Conservation (phyloP, 495 filamentous ascomycete species). For the Chaetomium fimeti region DNA sequence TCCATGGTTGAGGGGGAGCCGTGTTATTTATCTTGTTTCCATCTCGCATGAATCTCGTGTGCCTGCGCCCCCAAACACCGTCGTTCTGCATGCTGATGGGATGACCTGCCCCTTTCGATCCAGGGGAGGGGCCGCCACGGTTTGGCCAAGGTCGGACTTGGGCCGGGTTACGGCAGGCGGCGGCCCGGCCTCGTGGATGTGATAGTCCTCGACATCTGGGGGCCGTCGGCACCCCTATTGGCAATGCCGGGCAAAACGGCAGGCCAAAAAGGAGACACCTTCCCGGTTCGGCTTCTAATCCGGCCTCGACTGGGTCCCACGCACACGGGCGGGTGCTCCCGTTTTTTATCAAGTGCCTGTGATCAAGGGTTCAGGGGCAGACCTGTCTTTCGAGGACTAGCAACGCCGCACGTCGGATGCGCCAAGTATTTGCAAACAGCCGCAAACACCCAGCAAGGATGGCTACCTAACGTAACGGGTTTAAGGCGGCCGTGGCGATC, state of each 20-base stretch:
- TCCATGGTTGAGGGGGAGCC: constrained; percentile 3
- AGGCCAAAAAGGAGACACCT: constrained; percentile 30
- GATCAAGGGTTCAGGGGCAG: neutral
- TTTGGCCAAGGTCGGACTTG: neutral
- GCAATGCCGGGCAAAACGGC: constrained; percentile 16
- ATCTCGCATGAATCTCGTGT: neutral
- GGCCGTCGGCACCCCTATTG: constrained; percentile 12
- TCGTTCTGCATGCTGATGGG: neutral
- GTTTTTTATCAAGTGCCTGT: neutral
- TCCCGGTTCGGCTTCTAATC: constrained; percentile 30
- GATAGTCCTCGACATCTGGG: neutral
- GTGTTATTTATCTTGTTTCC: constrained; percentile 20
- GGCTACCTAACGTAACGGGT: constrained; percentile 22
- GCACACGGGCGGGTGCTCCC: constrained; percentile 29
- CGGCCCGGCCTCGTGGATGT: neutral
- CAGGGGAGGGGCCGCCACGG: neutral
- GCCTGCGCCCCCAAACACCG: neutral
- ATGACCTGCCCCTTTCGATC: constrained; percentile 15
- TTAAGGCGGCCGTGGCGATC: constrained; percentile 18
- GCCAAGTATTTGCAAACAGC: constrained; percentile 18
- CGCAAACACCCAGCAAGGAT: neutral
- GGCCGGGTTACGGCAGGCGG: neutral
- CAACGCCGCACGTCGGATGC: constrained; percentile 11
- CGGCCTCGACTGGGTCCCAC: constrained; percentile 17
- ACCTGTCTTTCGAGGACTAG: constrained; percentile 23